Base-by-base conservation (phyloP, 306 rosid species). In the Dryas drummondii region DNA sequence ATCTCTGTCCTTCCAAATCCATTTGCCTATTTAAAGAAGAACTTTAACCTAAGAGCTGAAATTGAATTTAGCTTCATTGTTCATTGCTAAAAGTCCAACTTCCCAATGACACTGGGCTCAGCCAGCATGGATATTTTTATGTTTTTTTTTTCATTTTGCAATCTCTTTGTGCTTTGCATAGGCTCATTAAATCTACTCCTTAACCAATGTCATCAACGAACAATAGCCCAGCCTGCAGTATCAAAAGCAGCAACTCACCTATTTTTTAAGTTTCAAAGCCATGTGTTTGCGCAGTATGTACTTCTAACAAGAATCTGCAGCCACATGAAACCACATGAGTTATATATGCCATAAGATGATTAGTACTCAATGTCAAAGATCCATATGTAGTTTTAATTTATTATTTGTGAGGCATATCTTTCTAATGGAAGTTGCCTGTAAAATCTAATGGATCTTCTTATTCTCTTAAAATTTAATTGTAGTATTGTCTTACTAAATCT, bases 361-460 rank as follows among this genome's bases (percentile, higher is more conserved):
- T 59, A 26, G 9, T 59, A 26, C 44, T 22, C 22, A 22, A 22
- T 6, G 12, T 17, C 61, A 17, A 16, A n/a, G 26, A 19, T 19
- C 64, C 27, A 10, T 57, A 9, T 22, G 37, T 19, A 17, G 12
- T 56, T 56, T 56, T 9, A 2, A 56, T 56, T 22, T 22, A 22
- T 5, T 4, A 56, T 9, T 1, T 15, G 0, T 15, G 37, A 57
- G 62, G 62, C 37, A 22, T 57, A 8, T 57, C 32, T 22, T 40
- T 57, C 19, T 9, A 12, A 57, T 17, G 62, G 22, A 9, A 57
- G 37, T 9, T 19, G 32, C 5, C 14, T 57, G 14, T 10, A 57
- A 57, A 4, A 2, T 22, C 40, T 63, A 44, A 63, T 40, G 0
- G 7, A 63, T 67, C 78, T 63, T 73, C 70, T 77, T 44, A 70